Evolutionary conservation across 805 yeast species (phyloP), one percentile per base, ranked within the genome.

Genomic region (Ogataea neopini): DNA sequence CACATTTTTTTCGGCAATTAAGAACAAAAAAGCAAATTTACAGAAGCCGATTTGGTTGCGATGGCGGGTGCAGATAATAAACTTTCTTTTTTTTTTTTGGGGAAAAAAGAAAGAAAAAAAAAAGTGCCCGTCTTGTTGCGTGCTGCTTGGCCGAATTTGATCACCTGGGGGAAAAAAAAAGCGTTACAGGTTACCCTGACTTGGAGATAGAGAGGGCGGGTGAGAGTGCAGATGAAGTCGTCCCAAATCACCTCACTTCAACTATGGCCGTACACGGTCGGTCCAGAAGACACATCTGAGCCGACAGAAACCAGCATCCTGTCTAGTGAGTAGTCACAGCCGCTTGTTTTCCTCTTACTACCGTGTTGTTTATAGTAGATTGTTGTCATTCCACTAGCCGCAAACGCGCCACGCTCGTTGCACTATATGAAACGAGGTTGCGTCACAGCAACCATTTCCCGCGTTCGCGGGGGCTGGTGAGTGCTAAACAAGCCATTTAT

Each of bases 321-420:
- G n/a, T 34, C 14, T 18, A n/a, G 37, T 22, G 22, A 5, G 10
- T 4, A 22, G 29, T 22, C n/a, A 36, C 40, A 36, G 40, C 40
- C 40, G 40, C 22, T 6, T 22, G 40, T 20, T n/a, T 20, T n/a
- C 28, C 10, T 20, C 18, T 3, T 9, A 8, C 13, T n/a, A 36
- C 40, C 40, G 40, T 36, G 40, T 36, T 36, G 40, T 36, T 22
- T 36, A 15, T 22, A 17, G 26, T 36, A 29, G n/a, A 20, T 39
- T 39, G 42, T 39, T 39, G 42, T 39, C 42, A 14, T 28, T 26
- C 25, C 34, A 36, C 40, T 19, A 20, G 40, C 40, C 40, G 40
- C 40, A 13, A 20, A 36, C 40, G 29, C 40, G 40, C 29, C 40
- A 20, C 40, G 29, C 26, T 36, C 28, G 40, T 22, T 30, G 32